phyloP scores from a whole-genome alignment of 805 yeast genomes.

The Pichia nakasei region DNA sequence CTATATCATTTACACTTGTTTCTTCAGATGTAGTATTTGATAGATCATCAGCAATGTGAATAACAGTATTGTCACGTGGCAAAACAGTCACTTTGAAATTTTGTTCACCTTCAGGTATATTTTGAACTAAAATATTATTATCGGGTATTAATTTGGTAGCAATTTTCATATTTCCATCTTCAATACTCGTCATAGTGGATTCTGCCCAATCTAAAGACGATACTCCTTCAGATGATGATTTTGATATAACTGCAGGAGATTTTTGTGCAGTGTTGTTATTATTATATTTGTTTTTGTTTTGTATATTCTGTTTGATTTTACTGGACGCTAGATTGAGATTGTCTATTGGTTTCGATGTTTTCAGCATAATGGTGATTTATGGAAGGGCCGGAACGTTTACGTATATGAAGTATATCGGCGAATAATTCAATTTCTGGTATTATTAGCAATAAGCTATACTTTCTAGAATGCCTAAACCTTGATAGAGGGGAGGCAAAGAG shows the following conservation, averaged over 20 bases:
- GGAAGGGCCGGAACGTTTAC: no score
- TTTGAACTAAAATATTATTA: background rate
- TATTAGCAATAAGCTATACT: no score
- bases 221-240: constrained; percentile 12
- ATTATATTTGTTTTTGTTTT: background rate
- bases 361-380: no score
- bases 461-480: no score
- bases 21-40: constrained; percentile 2
- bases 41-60: constrained; percentile 1
- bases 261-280: background rate
- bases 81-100: constrained; percentile 5
- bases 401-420: no score
- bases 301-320: background rate
- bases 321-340: background rate
- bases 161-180: background rate
- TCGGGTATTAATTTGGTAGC: background rate
- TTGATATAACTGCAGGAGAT: constrained; percentile 4
- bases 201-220: constrained; percentile 5
- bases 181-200: constrained; percentile 6
- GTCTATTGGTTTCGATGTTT: no score
- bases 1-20: background rate
- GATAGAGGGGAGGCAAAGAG: no score
- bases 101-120: constrained; percentile 1
- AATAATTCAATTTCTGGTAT: no score
- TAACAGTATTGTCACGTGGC: background rate